Percentiles rank a stretch among this genome's conserved stretches.
These are phyloP conservation scores for Ilyonectria mors-panacis DNA, from an alignment of 2,329 filamentous ascomycete species.

Conservation along the genomic window DNA sequence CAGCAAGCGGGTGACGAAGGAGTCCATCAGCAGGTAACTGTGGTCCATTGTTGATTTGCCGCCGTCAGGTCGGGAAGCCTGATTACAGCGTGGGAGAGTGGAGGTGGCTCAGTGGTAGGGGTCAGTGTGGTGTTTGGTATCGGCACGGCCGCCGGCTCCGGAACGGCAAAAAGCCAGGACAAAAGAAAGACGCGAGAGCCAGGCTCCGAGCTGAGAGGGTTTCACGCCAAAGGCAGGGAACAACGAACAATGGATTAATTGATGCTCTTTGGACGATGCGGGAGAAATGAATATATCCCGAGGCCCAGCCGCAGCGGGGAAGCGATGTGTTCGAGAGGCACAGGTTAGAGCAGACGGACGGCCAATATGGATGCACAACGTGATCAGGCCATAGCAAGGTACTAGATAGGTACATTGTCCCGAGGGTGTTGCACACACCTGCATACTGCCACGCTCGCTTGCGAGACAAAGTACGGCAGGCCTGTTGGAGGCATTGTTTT, in stretches of 20 bases:
- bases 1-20: constrained; percentile 39
- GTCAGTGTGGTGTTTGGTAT: constrained; percentile 15
- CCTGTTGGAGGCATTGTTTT: background rate
- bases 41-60: constrained; percentile 43
- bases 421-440: background rate
- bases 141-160: constrained; percentile 2
- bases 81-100: constrained; percentile 39
- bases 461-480: background rate
- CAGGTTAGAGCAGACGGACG: background rate
- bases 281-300: background rate
- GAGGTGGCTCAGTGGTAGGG: constrained; percentile 23
- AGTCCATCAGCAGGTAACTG: constrained; percentile 42
- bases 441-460: background rate
- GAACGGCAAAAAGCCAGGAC: constrained; percentile 8
- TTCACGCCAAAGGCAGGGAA: background rate
- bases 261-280: background rate
- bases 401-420: background rate
- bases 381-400: constrained; percentile 9
- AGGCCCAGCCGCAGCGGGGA: constrained; percentile 11
- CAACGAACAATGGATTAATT: background rate
- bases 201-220: background rate
- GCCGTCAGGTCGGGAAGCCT: constrained; percentile 30
- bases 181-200: background rate
- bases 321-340: constrained; percentile 1
- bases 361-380: constrained; percentile 8